Conservation (phyloP, 2,329 filamentous ascomycete genomes). For the Plectosphaerella sp. region DNA sequence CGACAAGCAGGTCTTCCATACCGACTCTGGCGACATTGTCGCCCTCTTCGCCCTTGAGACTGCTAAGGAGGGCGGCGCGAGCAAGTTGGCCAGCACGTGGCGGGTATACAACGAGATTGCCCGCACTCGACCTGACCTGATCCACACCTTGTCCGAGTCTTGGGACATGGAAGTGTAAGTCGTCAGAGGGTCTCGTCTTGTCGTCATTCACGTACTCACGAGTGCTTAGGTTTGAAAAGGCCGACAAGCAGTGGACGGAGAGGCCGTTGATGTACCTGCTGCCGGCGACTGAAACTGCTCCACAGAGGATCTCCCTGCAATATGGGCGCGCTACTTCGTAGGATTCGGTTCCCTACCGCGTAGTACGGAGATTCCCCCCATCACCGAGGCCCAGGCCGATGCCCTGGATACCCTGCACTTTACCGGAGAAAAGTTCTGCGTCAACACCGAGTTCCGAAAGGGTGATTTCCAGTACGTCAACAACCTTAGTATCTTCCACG, state of each 20-base stretch:
- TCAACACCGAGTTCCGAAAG: conserved; percentile 39
- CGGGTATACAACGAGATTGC: conserved; percentile 61
- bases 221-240: conserved; percentile 43
- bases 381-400: conserved; percentile 48
- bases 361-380: conserved; percentile 49
- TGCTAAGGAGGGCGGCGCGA: conserved; percentile 48
- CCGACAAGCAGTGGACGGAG: conserved; percentile 35
- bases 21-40: conserved; percentile 55
- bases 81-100: conserved; percentile 53
- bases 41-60: conserved; percentile 54
- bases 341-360: conserved; percentile 51
- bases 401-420: conserved; percentile 48
- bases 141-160: conserved; percentile 47
- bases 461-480: conserved; percentile 53
- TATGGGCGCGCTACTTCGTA: conserved; percentile 57
- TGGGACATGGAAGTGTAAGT: conserved; percentile 42
- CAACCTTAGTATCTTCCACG: conserved; percentile 50
- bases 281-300: conserved; percentile 34
- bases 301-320: conserved; percentile 54
- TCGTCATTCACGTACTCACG: background rate
- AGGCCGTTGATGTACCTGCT: conserved; percentile 54
- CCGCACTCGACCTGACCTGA: conserved; percentile 54
- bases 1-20: conserved; percentile 61
- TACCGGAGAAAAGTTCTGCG: conserved; percentile 38
- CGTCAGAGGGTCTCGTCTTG: conserved; percentile 3